Conservation (phyloP, 2,329 filamentous ascomycete species). For the Macrophomina phaseolina region DNA sequence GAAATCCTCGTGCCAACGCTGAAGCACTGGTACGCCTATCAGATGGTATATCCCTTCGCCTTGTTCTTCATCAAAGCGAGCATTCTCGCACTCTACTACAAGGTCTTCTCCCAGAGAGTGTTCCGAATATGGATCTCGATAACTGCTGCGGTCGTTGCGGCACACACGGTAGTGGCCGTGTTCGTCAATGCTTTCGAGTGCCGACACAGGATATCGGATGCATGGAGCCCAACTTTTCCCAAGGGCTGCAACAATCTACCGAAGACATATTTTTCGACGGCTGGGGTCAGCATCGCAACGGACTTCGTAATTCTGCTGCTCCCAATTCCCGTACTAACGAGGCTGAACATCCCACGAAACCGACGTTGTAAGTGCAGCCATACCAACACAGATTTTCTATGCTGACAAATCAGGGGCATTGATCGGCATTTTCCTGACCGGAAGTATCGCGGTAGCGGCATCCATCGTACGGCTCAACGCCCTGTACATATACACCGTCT, state of each 20-base stretch:
- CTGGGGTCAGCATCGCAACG: constrained; percentile 33
- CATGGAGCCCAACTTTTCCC: constrained; percentile 33
- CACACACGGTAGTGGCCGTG: constrained; percentile 29
- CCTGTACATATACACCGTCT: constrained; percentile 32
- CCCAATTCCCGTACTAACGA: constrained; percentile 32
- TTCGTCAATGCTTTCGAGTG: constrained; percentile 37
- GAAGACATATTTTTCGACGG: constrained; percentile 33
- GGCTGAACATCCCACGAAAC: constrained; percentile 31
- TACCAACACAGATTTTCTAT: no score
- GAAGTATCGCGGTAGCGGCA: constrained; percentile 32
- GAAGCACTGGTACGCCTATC: constrained; percentile 37
- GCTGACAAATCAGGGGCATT: constrained; percentile 30
- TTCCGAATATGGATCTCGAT: constrained; percentile 29
- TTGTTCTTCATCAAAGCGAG: constrained; percentile 35
- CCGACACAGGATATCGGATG: constrained; percentile 28
- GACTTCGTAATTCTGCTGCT: constrained; percentile 33
- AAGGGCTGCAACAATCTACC: constrained; percentile 34
- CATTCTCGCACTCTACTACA: constrained; percentile 35
- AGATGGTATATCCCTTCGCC: constrained; percentile 35
- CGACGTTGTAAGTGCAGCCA: constrained; percentile 29
- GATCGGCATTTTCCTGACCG: constrained; percentile 34
- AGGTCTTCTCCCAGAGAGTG: constrained; percentile 32
- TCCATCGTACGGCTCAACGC: constrained; percentile 34
- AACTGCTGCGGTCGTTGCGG: constrained; percentile 27
- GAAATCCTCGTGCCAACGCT: constrained; percentile 32